Evolutionary conservation across 2,329 filamentous ascomycete genomes (phyloP).

Genomic region (Claviceps humidiphila): DNA sequence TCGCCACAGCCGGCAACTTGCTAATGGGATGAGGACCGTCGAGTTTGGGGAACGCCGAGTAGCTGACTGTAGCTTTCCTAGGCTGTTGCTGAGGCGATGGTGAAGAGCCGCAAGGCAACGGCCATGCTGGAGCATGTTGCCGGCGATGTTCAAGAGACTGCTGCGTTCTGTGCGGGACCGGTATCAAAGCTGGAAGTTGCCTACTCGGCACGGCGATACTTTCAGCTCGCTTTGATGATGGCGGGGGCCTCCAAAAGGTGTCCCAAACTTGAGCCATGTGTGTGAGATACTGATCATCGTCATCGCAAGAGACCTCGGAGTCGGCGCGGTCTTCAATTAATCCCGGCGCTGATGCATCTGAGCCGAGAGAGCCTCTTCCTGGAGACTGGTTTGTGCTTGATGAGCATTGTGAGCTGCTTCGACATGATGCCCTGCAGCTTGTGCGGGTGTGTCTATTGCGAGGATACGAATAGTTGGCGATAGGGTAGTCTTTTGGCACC

Average conservation of each 20-base stretch:
- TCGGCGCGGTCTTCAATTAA: constrained; percentile 38
- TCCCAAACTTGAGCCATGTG: constrained; percentile 36
- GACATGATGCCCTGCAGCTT: background rate
- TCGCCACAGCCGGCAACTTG: background rate
- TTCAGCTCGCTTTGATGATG: constrained; percentile 2
- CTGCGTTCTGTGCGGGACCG: constrained; percentile 14
- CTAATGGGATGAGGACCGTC: constrained; percentile 1
- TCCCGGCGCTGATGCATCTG: constrained; percentile 32
- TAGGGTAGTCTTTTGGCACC: constrained; percentile 9
- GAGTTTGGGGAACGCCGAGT: constrained; percentile 30
- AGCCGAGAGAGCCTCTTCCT: constrained; percentile 22
- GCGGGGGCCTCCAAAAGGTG: constrained; percentile 28
- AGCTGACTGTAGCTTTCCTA: constrained; percentile 18
- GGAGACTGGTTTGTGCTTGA: constrained; percentile 1
- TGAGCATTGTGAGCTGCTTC: constrained; percentile 2
- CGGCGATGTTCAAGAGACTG: background rate
- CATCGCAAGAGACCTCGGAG: constrained; percentile 37
- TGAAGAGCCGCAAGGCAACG: constrained; percentile 12
- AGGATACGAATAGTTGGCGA: constrained; percentile 29
- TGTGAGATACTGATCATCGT: constrained; percentile 35
- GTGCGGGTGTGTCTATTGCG: constrained; percentile 13
- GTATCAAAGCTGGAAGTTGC: constrained; percentile 19
- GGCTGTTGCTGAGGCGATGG: background rate
- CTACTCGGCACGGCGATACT: constrained; percentile 11
- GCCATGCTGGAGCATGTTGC: constrained; percentile 14